Base-by-base conservation (phyloP, 2,329 filamentous ascomycete genomes). In the Fusarium sp. region DNA sequence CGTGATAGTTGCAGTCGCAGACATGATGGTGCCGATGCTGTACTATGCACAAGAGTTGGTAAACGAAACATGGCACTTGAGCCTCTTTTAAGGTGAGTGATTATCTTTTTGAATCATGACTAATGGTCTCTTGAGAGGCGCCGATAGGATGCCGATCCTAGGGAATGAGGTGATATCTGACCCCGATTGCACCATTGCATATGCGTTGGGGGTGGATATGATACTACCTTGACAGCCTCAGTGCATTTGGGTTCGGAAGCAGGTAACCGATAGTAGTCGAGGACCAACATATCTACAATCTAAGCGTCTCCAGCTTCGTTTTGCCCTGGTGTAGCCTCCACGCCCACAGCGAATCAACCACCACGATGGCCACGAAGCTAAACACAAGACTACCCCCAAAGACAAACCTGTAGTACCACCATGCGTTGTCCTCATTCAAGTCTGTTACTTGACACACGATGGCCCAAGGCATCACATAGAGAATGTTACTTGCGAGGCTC, bases 391-490 rank as follows among this genome's bases (percentile, higher is more conserved):
- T 87, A 0, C 88, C 88, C 0, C 88, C 88, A 75, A 91, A 91
- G 0, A 91, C 83, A 23, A 89, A 71, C 0, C 82, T 79, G 65
- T 90, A 84, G 69, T 88, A 91, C 0, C 79, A 86, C 88, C 88
- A 91, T 1, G 88, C 87, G 66, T 86, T 82, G 0, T 74, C 73
- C 4, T 77, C 70, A 7, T 80, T 78, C 41, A 88, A 73, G 2
- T 73, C 50, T n/a, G 73, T 74, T 5, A 75, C 77, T 46, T 80
- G 83, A 56, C 83, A 86, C 0, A 82, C 86, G 36, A 92, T 84
- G 0, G 88, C 88, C 88, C 88, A 92, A 0, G 88, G 88, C 3
- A 92, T 73, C 0, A 91, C 87, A 69, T 88, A 91, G 0, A 88
- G 71, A 0, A 92, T 43, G 65, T 91, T 92, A 7, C 87, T 89